Evolutionary conservation across 768 basidiomycete species (phyloP), one percentile per base, ranked within the genome.

Genomic region (Lentinula boryana): DNA sequence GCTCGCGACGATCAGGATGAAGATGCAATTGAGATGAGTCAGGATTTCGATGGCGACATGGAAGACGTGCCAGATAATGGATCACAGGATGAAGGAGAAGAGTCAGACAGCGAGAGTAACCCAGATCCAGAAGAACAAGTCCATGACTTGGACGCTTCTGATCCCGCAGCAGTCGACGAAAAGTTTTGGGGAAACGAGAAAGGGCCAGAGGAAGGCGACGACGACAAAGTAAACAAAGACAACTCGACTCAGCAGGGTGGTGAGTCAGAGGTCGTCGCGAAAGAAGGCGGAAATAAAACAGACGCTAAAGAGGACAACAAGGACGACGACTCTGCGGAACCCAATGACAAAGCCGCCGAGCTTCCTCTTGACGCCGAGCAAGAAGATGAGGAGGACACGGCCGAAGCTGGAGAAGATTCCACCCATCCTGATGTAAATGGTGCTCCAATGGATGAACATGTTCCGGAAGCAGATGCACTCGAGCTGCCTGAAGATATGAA

Each of bases 121-220:
- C 78, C 75, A 4, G 89, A 89, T 18, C 83, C 84, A 16, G 95
- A 98, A 46, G 95, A 98, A 64, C 86, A 87, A 63, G 70, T 95
- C 33, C 94, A 85, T 6, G 82, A 94, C 54, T 75, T 98, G 35
- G 93, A 96, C 73, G 82, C 86, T 2, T 76, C 82, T 16, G 96
- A 98, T 74, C 89, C 92, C 8, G 80, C 84, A 27, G 87, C 88
- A 0, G 83, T 97, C 15, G 96, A 98, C 68, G 96, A 99, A 75
- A 98, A 98, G 76, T 77, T 99, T 65, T 98, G 97, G 96, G 94
- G 91, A 18, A 91, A 95, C 63, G 89, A 96, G 65, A 72, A 78
- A 54, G 83, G 83, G 12, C 79, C 84, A 4, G 78, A 82, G 31
- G 79, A 84, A 54, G 72, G 72, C 31, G 79, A 86, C 31, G 79